These are phyloP conservation scores for Fusarium nygamai DNA, from an alignment of 2,329 filamentous ascomycete species.

Conservation along the genomic window DNA sequence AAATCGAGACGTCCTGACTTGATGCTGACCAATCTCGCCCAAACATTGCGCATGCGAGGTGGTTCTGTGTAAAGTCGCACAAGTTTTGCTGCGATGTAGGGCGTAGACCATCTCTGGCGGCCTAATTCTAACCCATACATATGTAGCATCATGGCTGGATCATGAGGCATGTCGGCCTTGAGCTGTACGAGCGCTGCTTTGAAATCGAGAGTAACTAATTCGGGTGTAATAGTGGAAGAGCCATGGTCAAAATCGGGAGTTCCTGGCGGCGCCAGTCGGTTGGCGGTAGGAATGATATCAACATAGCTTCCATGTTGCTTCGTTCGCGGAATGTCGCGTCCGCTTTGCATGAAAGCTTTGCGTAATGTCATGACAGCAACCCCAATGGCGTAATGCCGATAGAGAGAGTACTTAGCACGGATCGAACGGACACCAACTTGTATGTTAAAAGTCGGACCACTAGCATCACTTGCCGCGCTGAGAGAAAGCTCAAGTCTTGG, in stretches of 20 bases:
- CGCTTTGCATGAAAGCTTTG: conserved; percentile 71
- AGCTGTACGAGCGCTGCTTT: conserved; percentile 85
- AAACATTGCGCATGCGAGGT: conserved; percentile 82
- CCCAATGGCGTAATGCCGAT: conserved; percentile 89
- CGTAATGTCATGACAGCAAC: conserved; percentile 81
- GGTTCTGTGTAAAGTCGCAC: conserved; percentile 88
- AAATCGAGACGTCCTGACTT: conserved; percentile 84
- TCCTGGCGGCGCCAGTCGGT: conserved; percentile 53
- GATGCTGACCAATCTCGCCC: conserved; percentile 87
- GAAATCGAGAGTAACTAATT: conserved; percentile 84
- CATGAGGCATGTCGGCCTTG: conserved; percentile 87
- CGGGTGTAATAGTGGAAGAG: conserved; percentile 54
- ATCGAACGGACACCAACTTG: conserved; percentile 84
- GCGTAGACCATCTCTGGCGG: conserved; percentile 86
- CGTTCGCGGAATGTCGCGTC: conserved; percentile 51
- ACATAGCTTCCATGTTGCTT: conserved; percentile 45
- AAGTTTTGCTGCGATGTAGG: conserved; percentile 81
- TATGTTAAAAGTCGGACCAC: conserved; percentile 88
- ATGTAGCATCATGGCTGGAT: conserved; percentile 92
- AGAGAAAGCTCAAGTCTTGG: conserved; percentile 89
- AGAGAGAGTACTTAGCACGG: conserved; percentile 88
- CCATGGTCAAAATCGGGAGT: conserved; percentile 48
- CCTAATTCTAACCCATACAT: conserved; percentile 85
- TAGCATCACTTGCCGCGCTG: conserved; percentile 84
- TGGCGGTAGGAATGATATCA: conserved; percentile 35